phyloP scores from a whole-genome alignment of 768 basidiomycete species.

The Baorangia bicolor region DNA sequence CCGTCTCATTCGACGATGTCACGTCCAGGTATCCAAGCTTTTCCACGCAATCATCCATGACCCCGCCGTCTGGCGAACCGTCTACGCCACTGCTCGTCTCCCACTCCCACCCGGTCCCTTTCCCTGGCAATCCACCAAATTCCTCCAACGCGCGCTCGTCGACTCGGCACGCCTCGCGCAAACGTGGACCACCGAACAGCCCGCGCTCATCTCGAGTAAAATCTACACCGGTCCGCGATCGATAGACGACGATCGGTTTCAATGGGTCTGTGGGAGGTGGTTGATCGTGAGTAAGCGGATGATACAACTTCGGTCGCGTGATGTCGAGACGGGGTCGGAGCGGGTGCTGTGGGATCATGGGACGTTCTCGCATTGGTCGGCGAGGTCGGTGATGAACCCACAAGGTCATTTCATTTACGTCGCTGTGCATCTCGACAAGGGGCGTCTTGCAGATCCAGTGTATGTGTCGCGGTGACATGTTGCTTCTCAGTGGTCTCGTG shows the following conservation, averaged over 20 bases:
- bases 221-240: conserved; percentile 7
- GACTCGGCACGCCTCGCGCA: conserved; percentile 13
- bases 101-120: conserved; percentile 22
- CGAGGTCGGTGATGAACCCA: conserved; percentile 4
- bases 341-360: conserved; percentile 17
- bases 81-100: conserved; percentile 9
- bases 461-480: conserved; percentile 1
- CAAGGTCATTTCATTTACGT: conserved; percentile 17
- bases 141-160: conserved; percentile 20
- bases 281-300: conserved; percentile 16
- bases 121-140: conserved; percentile 18
- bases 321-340: conserved; percentile 16
- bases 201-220: conserved; percentile 4
- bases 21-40: conserved; percentile 15
- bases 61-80: conserved; percentile 10
- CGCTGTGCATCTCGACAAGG: conserved; percentile 9
- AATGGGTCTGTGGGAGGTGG: conserved; percentile 22
- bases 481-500: not conserved
- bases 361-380: conserved; percentile 7
- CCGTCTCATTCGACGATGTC: not conserved
- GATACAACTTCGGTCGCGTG: conserved; percentile 8
- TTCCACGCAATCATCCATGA: conserved; percentile 13
- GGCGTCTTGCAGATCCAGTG: conserved; percentile 13
- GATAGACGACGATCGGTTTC: conserved; percentile 6
- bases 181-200: conserved; percentile 14